These are phyloP conservation scores for Dactylellina cionopaga DNA, from an alignment of 2,329 filamentous ascomycete species.

Conservation along the genomic window DNA sequence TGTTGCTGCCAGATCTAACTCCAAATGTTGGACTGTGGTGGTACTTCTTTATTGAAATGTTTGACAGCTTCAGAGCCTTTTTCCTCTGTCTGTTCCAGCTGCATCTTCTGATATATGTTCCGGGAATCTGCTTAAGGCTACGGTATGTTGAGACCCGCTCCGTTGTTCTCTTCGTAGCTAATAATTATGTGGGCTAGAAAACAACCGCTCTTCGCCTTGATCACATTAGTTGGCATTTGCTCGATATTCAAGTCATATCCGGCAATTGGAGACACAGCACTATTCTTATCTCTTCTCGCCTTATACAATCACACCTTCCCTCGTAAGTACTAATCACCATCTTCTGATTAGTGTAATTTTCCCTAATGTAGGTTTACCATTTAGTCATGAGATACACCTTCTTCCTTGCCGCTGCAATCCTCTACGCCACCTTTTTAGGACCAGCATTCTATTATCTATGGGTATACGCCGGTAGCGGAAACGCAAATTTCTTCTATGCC, in stretches of 20 bases:
- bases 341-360: slow-evolving; percentile 53
- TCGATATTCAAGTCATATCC: slow-evolving; percentile 98
- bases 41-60: slow-evolving; percentile 99
- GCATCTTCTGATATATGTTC: slow-evolving; percentile 88
- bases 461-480: slow-evolving; percentile 97
- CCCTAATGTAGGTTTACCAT: slow-evolving; percentile 52
- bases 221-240: slow-evolving; percentile 86
- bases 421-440: slow-evolving; percentile 88
- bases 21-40: slow-evolving; percentile 98
- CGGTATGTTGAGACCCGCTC: slow-evolving; percentile 61
- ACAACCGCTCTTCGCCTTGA: slow-evolving; percentile 86
- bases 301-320: slow-evolving; percentile 93
- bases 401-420: slow-evolving; percentile 79
- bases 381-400: slow-evolving; percentile 92
- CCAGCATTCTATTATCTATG: slow-evolving; percentile 96
- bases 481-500: slow-evolving; percentile 99
- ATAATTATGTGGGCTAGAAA: slow-evolving; percentile 58
- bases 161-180: neutral
- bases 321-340: slow-evolving; percentile 64
- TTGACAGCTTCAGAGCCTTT: slow-evolving; percentile 95
- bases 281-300: slow-evolving; percentile 84
- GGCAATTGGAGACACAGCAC: slow-evolving; percentile 85
- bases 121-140: slow-evolving; percentile 82
- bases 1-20: slow-evolving; percentile 89
- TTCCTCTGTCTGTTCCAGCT: slow-evolving; percentile 99